phyloP scores from a whole-genome alignment of 1,139 yeast species.

The Blastobotrys proliferans region DNA sequence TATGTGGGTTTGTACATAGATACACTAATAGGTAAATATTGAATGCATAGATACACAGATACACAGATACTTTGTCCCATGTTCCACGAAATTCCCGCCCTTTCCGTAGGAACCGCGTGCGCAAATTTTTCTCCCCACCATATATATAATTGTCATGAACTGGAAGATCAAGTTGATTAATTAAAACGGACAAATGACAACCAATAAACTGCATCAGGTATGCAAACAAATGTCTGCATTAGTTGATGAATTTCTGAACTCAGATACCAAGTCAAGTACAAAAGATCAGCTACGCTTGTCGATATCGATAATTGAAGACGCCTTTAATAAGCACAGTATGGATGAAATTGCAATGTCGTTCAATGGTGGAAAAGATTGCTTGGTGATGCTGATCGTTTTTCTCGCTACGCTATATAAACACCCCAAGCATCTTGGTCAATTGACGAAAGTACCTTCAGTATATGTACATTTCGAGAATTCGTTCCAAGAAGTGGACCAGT shows the following conservation, averaged over 20 bases:
- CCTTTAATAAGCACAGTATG: conserved; percentile 37
- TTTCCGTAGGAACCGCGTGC: too few relatives aligned
- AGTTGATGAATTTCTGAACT: conserved; percentile 20
- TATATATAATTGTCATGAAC: too few relatives aligned
- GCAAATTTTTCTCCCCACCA: too few relatives aligned
- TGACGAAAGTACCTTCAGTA: conserved; percentile 43
- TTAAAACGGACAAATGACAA: too few relatives aligned
- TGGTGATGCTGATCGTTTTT: conserved; percentile 70
- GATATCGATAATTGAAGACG: conserved; percentile 32
- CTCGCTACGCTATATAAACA: conserved; percentile 50
- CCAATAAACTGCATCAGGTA: too few relatives aligned
- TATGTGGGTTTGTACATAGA: too few relatives aligned
- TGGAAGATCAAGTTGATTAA: too few relatives aligned
- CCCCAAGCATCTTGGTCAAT: conserved; percentile 13
- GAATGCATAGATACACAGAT: too few relatives aligned
- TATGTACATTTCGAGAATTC: conserved; percentile 68
- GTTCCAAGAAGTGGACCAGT: conserved; percentile 55
- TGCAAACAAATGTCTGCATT: conserved; percentile 20
- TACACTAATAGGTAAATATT: too few relatives aligned
- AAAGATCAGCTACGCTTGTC: conserved; percentile 34
- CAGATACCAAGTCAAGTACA: conserved; percentile 16
- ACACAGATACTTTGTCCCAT: too few relatives aligned
- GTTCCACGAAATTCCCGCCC: too few relatives aligned
- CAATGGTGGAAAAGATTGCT: conserved; percentile 90
- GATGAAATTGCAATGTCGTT: conserved; percentile 69